Percentiles rank a stretch among this genome's conserved stretches.
phyloP scores from a whole-genome alignment of 73 alveolate genomes.

The Paramecium biaurelia region DNA sequence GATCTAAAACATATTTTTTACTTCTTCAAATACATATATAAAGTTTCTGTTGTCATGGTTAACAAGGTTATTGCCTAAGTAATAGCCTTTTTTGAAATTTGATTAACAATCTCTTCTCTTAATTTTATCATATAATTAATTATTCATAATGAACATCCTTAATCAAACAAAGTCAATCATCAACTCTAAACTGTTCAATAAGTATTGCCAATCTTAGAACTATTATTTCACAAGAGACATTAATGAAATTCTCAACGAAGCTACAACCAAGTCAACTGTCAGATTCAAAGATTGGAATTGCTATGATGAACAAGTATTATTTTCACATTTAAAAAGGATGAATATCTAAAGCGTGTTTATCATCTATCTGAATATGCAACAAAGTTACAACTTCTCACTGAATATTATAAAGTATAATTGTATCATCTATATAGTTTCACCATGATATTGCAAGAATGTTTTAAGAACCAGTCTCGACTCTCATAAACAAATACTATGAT shows the following conservation, averaged over 20 bases:
- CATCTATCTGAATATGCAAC: slow-evolving; percentile 24
- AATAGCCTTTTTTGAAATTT: not conserved
- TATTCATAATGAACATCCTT: not conserved
- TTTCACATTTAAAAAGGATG: not conserved
- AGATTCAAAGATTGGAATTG: not conserved
- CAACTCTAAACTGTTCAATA: not conserved
- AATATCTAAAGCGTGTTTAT: slow-evolving; percentile 48
- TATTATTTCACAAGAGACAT: slow-evolving; percentile 26
- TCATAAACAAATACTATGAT: slow-evolving; percentile 40
- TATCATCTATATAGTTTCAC: slow-evolving; percentile 17
- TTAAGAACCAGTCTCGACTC: slow-evolving; percentile 43
- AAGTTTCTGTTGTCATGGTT: not conserved
- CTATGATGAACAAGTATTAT: not conserved
- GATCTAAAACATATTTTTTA: not conserved
- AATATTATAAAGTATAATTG: slow-evolving; percentile 36
- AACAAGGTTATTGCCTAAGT: not conserved
- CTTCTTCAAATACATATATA: slow-evolving; percentile 14
- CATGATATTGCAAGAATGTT: slow-evolving; percentile 48
- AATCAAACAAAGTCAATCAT: not conserved
- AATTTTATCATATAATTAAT: slow-evolving; percentile 30
- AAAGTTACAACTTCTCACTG: slow-evolving; percentile 41
- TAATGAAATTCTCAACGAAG: not conserved
- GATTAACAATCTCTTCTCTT: slow-evolving; percentile 20
- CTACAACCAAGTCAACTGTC: not conserved
- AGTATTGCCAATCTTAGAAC: slow-evolving; percentile 7